Evolutionary conservation across 148 eudicot genomes (phyloP).

Genomic region (Fallopia convolvulus): DNA sequence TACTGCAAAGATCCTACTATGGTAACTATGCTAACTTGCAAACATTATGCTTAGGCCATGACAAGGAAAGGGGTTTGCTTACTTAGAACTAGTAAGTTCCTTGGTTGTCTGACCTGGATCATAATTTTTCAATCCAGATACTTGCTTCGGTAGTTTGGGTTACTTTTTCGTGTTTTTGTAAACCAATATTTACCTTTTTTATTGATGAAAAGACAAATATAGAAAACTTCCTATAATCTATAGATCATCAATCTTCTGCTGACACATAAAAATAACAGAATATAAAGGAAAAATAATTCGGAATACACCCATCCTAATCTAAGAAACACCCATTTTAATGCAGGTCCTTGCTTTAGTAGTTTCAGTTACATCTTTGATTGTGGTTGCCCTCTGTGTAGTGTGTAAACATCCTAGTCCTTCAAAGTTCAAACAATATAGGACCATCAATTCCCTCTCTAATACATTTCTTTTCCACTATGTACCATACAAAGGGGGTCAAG

Average conservation of each 20-base stretch:
- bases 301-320: neutral
- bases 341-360: neutral
- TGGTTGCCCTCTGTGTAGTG: neutral
- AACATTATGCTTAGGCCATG: neutral
- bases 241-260: neutral
- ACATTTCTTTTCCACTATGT: neutral
- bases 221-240: neutral
- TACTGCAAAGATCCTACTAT: neutral
- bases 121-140: neutral
- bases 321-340: neutral
- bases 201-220: neutral
- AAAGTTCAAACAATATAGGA: neutral
- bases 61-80: neutral
- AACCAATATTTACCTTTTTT: neutral
- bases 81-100: neutral
- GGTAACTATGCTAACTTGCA: neutral
- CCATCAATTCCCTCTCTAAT: neutral
- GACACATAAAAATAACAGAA: neutral
- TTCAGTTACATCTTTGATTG: neutral
- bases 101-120: neutral
- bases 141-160: neutral
- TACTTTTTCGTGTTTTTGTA: neutral
- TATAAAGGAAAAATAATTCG: neutral
- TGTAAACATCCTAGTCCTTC: neutral
- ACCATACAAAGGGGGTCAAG: neutral